phyloP scores from a whole-genome alignment of 306 rosid species.

The Macrotyloma uniflorum region DNA sequence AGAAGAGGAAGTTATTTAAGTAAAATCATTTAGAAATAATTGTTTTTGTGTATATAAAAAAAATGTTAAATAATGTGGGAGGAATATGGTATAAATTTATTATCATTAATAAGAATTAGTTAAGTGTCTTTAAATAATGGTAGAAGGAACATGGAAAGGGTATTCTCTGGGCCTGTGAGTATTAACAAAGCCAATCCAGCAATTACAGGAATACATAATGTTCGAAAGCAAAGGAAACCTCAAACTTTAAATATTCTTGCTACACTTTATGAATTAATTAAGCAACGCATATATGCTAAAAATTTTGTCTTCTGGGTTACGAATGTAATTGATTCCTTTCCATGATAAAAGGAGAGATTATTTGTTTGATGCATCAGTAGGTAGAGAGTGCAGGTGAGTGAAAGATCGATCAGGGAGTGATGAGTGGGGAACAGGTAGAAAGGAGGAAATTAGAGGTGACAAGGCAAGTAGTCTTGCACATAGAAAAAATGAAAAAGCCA shows the following conservation, averaged over 20 bases:
- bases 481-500: constrained; percentile 38
- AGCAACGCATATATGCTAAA: constrained; percentile 39
- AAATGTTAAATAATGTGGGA: too few species aligned
- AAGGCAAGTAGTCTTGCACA: not conserved
- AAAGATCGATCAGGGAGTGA: not conserved
- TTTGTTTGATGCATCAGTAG: not conserved
- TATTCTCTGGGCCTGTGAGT: not conserved
- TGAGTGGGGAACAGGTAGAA: not conserved
- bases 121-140: too few species aligned
- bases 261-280: not conserved
- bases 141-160: too few species aligned
- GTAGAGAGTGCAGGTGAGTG: too few species aligned
- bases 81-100: too few species aligned
- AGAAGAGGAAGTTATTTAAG: too few species aligned
- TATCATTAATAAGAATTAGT: too few species aligned
- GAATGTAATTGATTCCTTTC: not conserved
- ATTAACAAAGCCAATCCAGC: not conserved
- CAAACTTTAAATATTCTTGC: not conserved
- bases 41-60: too few species aligned
- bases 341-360: not conserved
- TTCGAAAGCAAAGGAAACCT: not conserved
- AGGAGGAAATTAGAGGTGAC: not conserved
- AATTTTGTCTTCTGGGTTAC: not conserved
- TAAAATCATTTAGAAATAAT: too few species aligned
- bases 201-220: not conserved